These are phyloP conservation scores for Pyracantha coccinea DNA, from an alignment of 331 rosid species.

Conservation along the genomic window DNA sequence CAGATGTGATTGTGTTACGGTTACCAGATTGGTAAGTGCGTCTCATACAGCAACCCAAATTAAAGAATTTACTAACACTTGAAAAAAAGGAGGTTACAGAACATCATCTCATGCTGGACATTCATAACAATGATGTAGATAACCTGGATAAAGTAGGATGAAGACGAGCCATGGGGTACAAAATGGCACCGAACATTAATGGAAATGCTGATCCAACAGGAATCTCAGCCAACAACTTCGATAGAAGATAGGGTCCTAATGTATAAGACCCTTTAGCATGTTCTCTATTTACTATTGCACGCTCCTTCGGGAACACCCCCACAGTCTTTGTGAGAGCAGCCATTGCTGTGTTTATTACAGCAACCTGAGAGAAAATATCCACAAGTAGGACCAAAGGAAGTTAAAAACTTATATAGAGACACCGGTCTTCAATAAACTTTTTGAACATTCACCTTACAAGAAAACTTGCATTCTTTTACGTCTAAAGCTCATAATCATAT, in stretches of 20 bases:
- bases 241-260: constrained; percentile 81
- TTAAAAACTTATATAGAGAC: not conserved
- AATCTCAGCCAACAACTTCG: constrained; percentile 86
- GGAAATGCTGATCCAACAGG: constrained; percentile 94
- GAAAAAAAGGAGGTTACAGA: not conserved
- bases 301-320: constrained; percentile 87
- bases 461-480: not conserved
- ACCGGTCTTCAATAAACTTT: not conserved
- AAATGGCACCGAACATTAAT: constrained; percentile 72
- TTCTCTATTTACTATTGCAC: constrained; percentile 88
- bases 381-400: constrained; percentile 13
- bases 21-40: not conserved
- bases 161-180: constrained; percentile 97
- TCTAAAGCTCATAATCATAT: not conserved
- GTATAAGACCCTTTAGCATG: constrained; percentile 77
- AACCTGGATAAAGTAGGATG: constrained; percentile 81
- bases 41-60: not conserved
- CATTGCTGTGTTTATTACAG: constrained; percentile 97
- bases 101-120: constrained; percentile 9
- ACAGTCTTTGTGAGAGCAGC: constrained; percentile 95
- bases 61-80: not conserved
- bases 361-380: constrained; percentile 53
- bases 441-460: not conserved
- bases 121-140: not conserved
- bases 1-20: not conserved